phyloP scores from a whole-genome alignment of 345 rosid genomes.

The Boechera divaricarpa region DNA sequence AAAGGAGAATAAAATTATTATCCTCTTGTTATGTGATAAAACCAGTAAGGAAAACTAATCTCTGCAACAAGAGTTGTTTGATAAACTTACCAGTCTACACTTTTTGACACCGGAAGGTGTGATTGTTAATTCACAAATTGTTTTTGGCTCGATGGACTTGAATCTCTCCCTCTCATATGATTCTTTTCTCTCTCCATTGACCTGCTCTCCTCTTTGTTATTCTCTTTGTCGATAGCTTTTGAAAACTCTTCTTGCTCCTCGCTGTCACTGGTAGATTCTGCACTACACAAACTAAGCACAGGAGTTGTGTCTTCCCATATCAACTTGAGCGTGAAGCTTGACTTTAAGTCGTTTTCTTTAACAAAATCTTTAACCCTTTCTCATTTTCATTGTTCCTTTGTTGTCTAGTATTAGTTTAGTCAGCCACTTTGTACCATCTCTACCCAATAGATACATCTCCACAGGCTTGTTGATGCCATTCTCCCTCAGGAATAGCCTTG shows the following conservation, averaged over 20 bases:
- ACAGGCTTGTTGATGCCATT: conserved; percentile 24
- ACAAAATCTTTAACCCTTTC: conserved; percentile 7
- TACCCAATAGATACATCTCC: conserved; percentile 7
- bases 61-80: background rate
- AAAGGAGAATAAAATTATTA: background rate
- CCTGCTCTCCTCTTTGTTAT: background rate
- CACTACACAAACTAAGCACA: conserved; percentile 3
- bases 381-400: background rate
- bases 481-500: background rate
- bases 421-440: conserved; percentile 18
- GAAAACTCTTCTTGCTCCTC: conserved; percentile 3
- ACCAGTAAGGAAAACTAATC: background rate
- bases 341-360: background rate
- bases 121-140: background rate
- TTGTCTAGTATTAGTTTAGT: background rate
- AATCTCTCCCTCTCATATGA: conserved; percentile 8
- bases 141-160: background rate
- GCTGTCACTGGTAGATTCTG: background rate
- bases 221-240: background rate
- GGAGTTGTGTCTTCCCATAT: conserved; percentile 27
- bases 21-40: background rate
- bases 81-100: background rate
- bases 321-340: conserved; percentile 1
- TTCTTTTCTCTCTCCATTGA: background rate
- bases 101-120: background rate